A percentile compares a stretch with the other conserved stretches of the same genome.
Evolutionary conservation across 176 grass and related monocot species (phyloP).

Genomic region (Lolium rigidum): DNA sequence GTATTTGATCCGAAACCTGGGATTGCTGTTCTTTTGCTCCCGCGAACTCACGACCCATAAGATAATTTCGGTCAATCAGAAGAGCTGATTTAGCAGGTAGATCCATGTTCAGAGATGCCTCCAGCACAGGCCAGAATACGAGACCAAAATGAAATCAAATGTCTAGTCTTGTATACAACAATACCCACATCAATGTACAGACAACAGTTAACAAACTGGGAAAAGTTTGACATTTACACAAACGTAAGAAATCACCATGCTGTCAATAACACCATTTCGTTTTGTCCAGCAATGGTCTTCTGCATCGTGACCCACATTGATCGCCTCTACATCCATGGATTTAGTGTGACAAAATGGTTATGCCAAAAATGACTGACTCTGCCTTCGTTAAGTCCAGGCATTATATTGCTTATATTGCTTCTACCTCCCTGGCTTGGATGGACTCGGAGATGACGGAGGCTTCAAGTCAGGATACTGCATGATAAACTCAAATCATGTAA

Average conservation of each 20-base stretch:
- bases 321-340: conserved; percentile 22
- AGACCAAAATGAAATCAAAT: neutral
- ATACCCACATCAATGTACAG: conserved; percentile 16
- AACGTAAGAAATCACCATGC: conserved; percentile 14
- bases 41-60: neutral
- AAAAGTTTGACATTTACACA: conserved; percentile 13
- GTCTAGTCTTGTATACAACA: neutral
- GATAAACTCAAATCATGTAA: conserved; percentile 24
- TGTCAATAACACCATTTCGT: neutral
- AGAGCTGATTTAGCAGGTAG: neutral
- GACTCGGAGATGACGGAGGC: conserved; percentile 55
- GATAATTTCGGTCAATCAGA: neutral
- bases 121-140: neutral
- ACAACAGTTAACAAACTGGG: neutral
- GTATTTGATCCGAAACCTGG: neutral
- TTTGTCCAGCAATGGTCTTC: neutral
- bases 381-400: neutral
- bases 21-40: neutral
- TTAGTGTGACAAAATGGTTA: conserved; percentile 44
- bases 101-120: neutral
- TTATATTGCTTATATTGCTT: neutral
- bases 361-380: neutral
- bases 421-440: conserved; percentile 51
- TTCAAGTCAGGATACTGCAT: conserved; percentile 74
- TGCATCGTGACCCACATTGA: neutral